These are phyloP conservation scores for Xylariaceae sp. DNA, from an alignment of 2,329 filamentous ascomycete species.

Conservation along the genomic window DNA sequence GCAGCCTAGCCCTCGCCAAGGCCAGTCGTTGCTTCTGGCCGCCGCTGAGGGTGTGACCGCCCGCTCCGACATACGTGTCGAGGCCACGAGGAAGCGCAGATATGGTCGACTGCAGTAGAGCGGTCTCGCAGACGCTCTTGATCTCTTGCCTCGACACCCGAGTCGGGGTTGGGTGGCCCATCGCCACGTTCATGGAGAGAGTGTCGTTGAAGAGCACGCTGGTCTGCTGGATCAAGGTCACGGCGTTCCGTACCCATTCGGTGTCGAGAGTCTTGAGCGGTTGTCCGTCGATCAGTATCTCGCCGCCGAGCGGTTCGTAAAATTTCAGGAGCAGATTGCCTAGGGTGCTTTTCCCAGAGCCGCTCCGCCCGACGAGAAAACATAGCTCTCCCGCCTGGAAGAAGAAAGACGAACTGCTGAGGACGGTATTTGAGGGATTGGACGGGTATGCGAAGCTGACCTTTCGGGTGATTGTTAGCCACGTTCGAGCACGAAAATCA, in stretches of 20 bases:
- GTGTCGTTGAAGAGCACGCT: conserved; percentile 82
- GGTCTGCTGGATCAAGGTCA: conserved; percentile 82
- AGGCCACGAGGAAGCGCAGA: conserved; percentile 68
- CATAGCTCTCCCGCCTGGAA: conserved; percentile 74
- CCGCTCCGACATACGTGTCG: conserved; percentile 70
- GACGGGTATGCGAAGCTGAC: conserved; percentile 83
- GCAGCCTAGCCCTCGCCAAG: conserved; percentile 74
- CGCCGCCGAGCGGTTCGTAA: conserved; percentile 68
- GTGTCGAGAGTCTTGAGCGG: conserved; percentile 64
- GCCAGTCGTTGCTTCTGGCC: conserved; percentile 84
- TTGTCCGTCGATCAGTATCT: conserved; percentile 69
- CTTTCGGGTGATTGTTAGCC: conserved; percentile 45
- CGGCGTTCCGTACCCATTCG: conserved; percentile 74
- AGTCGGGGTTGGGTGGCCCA: conserved; percentile 61
- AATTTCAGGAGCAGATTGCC: conserved; percentile 78
- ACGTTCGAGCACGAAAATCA: neutral
- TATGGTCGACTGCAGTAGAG: conserved; percentile 71
- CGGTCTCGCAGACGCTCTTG: conserved; percentile 63
- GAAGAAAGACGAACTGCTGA: conserved; percentile 65
- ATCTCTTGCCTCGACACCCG: conserved; percentile 58
- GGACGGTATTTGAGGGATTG: conserved; percentile 60
- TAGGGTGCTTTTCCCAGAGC: conserved; percentile 90
- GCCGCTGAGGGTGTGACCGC: conserved; percentile 75
- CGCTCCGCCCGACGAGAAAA: conserved; percentile 83
- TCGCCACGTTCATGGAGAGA: conserved; percentile 74